Conservation (phyloP, 768 basidiomycete species). For the Termitomyces sp. region DNA sequence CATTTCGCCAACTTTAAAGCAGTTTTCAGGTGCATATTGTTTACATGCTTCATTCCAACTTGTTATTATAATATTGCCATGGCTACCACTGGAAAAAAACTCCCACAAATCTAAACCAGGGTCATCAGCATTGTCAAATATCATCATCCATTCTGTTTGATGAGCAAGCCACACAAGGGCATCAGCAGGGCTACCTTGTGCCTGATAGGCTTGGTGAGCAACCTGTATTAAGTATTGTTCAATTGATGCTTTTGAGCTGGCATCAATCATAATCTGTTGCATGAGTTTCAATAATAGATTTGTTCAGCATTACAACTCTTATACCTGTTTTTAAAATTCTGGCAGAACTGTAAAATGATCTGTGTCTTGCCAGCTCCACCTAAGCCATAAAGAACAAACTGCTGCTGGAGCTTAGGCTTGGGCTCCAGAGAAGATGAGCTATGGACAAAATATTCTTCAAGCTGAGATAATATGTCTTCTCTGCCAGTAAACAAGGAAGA, state of each 20-base stretch:
- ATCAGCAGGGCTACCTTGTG: neutral
- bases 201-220: neutral
- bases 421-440: neutral
- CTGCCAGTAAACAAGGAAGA: neutral
- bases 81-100: neutral
- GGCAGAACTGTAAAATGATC: neutral
- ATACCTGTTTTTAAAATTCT: neutral
- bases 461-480: neutral
- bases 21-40: neutral
- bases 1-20: neutral
- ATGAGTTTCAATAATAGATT: neutral
- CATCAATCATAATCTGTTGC: neutral
- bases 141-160: neutral
- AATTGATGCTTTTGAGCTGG: neutral
- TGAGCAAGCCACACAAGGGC: neutral
- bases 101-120: neutral
- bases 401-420: neutral
- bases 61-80: conserved; percentile 6
- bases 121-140: too few species aligned
- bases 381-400: neutral
- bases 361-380: neutral
- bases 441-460: neutral
- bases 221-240: neutral
- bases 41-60: neutral
- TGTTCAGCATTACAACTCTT: too few species aligned